These are phyloP conservation scores for Pistacia integerrima DNA, from an alignment of 345 rosid species.

Conservation along the genomic window DNA sequence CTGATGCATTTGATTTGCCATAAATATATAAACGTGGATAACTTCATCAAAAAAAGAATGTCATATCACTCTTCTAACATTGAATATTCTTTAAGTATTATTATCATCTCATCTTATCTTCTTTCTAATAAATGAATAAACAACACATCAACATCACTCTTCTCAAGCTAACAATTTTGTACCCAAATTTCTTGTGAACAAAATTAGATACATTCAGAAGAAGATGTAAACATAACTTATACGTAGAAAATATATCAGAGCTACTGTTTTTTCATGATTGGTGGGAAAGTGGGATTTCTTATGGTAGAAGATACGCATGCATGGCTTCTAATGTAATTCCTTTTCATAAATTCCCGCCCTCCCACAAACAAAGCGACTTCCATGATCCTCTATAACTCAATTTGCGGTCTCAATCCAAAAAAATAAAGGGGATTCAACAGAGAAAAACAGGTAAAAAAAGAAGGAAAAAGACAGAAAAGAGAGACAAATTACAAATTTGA, in stretches of 20 bases:
- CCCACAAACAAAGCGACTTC: conserved; percentile 25
- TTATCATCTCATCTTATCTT: no score
- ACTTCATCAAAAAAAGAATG: no score
- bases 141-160: no score
- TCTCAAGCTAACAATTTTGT: no score
- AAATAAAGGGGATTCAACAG: conserved; percentile 17
- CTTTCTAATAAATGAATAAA: no score
- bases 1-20: no score
- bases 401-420: conserved; percentile 34
- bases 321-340: not conserved
- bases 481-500: conserved; percentile 33
- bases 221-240: no score
- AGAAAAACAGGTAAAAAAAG: conserved; percentile 16
- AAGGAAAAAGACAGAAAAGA: conserved; percentile 22
- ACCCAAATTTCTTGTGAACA: no score
- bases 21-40: not conserved
- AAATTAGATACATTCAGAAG: no score
- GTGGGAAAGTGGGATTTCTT: conserved; percentile 28
- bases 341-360: conserved; percentile 3
- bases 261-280: not conserved
- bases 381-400: conserved; percentile 28
- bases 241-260: no score
- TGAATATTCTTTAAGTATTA: no score
- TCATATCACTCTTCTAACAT: no score
- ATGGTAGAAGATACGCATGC: conserved; percentile 23